These are phyloP conservation scores for Microdochium bolleyi DNA, from an alignment of 2,329 filamentous ascomycete species.

Conservation along the genomic window DNA sequence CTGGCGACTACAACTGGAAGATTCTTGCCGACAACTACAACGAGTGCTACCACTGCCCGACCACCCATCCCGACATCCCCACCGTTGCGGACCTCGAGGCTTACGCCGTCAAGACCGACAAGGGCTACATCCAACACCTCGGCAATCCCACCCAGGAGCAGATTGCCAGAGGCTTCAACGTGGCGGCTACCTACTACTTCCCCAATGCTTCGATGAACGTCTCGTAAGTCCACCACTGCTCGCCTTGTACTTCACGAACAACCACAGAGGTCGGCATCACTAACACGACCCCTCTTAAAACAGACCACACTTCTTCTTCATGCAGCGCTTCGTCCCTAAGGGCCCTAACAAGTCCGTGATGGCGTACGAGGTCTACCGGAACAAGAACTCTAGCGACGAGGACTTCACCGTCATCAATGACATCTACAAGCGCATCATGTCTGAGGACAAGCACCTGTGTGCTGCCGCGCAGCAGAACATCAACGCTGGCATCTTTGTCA, in stretches of 20 bases:
- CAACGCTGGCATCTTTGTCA: constrained; percentile 52
- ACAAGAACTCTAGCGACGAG: constrained; percentile 50
- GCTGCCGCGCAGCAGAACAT: constrained; percentile 51
- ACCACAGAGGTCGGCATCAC: background rate
- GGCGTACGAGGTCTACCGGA: constrained; percentile 55
- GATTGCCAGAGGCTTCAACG: constrained; percentile 33
- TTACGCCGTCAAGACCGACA: constrained; percentile 42
- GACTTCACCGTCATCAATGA: constrained; percentile 48
- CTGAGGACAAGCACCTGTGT: constrained; percentile 57
- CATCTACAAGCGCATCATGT: constrained; percentile 57
- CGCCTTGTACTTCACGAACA: background rate
- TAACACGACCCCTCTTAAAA: background rate
- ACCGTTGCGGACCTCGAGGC: constrained; percentile 47
- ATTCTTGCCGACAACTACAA: constrained; percentile 57
- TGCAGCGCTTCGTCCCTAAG: constrained; percentile 53
- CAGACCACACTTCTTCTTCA: constrained; percentile 55
- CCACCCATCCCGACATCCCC: constrained; percentile 49
- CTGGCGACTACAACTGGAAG: constrained; percentile 53
- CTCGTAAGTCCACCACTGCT: constrained; percentile 27
- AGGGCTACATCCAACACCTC: constrained; percentile 41
- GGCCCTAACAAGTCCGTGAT: constrained; percentile 42
- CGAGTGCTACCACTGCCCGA: constrained; percentile 57
- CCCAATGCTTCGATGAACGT: constrained; percentile 43
- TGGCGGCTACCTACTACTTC: constrained; percentile 39
- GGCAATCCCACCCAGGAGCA: constrained; percentile 38